A percentile compares a stretch with the other conserved stretches of the same genome.
These are phyloP conservation scores for Hyaloperonospora brassicae DNA, from an alignment of 352 stramenopile genomes.

Conservation along the genomic window DNA sequence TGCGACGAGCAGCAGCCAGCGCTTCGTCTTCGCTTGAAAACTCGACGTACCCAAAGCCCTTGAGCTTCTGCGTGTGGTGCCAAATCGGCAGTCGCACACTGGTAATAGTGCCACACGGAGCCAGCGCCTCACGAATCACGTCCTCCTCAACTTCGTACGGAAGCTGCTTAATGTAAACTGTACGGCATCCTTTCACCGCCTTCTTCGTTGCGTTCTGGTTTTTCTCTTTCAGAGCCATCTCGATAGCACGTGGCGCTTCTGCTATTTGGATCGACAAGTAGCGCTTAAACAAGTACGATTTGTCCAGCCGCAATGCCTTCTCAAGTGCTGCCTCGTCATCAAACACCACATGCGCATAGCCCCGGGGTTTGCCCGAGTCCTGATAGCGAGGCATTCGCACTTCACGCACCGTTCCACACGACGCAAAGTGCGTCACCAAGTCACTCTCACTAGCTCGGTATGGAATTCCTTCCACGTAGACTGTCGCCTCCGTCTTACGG, in stretches of 20 bases:
- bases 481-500: constrained; percentile 71
- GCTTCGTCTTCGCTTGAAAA: constrained; percentile 77
- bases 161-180: constrained; percentile 92
- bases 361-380: constrained; percentile 84
- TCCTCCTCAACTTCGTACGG: constrained; percentile 88
- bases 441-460: constrained; percentile 89
- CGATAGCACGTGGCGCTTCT: constrained; percentile 59
- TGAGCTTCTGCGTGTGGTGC: constrained; percentile 91
- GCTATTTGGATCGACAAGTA: constrained; percentile 88
- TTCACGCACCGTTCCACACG: constrained; percentile 85
- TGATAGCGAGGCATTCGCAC: constrained; percentile 91
- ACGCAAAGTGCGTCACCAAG: constrained; percentile 85
- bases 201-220: constrained; percentile 63
- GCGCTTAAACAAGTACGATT: constrained; percentile 78
- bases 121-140: constrained; percentile 77
- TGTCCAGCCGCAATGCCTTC: constrained; percentile 82
- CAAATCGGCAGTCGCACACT: constrained; percentile 91
- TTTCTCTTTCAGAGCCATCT: constrained; percentile 62
- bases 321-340: constrained; percentile 50
- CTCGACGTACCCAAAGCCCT: constrained; percentile 94
- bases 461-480: constrained; percentile 94
- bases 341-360: constrained; percentile 93
- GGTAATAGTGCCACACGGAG: constrained; percentile 81
- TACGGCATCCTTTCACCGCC: constrained; percentile 79
- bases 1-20: constrained; percentile 55